Conservation (phyloP, 2,329 filamentous ascomycete species). For the Ascosphaera acerosa region DNA sequence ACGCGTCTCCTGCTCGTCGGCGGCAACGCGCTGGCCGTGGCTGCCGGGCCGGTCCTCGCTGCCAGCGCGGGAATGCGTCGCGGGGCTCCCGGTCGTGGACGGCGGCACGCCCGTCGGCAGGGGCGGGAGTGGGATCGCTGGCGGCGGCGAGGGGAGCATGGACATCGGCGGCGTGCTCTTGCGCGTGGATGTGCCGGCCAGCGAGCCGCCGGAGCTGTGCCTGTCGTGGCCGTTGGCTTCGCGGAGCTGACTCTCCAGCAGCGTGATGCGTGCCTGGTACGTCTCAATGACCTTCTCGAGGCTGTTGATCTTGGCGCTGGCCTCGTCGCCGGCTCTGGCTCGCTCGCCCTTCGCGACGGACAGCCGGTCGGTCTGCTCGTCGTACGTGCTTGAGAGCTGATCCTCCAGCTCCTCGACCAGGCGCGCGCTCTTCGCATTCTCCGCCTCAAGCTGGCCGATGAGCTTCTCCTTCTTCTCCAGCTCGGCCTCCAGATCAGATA, state of each 20-base stretch:
- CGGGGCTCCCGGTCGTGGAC: constrained; percentile 28
- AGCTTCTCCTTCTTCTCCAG: constrained; percentile 22
- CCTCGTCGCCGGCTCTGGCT: constrained; percentile 52
- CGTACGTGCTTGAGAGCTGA: constrained; percentile 82
- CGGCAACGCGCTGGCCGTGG: constrained; percentile 37
- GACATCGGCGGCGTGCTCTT: constrained; percentile 54
- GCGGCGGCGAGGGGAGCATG: constrained; percentile 77
- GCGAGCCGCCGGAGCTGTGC: constrained; percentile 33
- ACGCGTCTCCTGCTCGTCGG: constrained; percentile 85
- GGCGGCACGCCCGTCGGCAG: constrained; percentile 31
- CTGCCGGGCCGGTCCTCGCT: constrained; percentile 59
- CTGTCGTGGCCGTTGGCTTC: constrained; percentile 23
- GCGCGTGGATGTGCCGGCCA: too few relatives aligned
- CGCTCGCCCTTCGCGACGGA: constrained; percentile 58
- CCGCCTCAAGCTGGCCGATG: constrained; percentile 26
- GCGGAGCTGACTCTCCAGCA: constrained; percentile 42
- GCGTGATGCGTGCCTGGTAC: constrained; percentile 29
- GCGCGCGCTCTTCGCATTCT: constrained; percentile 75
- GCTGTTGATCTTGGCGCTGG: constrained; percentile 35
- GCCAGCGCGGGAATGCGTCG: constrained; percentile 38
- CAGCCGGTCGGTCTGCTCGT: constrained; percentile 79
- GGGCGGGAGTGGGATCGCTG: constrained; percentile 84
- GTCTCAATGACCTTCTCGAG: constrained; percentile 43
- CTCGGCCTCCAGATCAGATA: constrained; percentile 19
- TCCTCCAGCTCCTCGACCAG: constrained; percentile 92